These are phyloP conservation scores for Vitis hybrid DNA, from an alignment of 177 flowering plant species.

Conservation along the genomic window DNA sequence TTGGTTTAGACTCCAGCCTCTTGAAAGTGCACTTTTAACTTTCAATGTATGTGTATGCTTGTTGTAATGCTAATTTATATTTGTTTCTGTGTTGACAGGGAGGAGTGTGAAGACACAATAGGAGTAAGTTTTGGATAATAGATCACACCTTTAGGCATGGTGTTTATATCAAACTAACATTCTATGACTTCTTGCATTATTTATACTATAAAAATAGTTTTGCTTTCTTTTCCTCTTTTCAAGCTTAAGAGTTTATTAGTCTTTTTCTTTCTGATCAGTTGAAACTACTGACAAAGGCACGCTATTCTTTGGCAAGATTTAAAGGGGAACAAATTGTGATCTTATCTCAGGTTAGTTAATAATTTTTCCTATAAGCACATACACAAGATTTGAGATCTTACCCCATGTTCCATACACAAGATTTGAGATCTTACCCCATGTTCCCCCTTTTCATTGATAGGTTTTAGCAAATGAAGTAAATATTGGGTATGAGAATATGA, in stretches of 20 bases:
- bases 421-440: not conserved
- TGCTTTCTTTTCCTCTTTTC: no score
- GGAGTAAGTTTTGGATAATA: conserved; percentile 57
- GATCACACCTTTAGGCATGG: not conserved
- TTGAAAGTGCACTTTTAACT: not conserved
- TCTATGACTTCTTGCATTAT: no score
- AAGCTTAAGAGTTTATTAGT: not conserved
- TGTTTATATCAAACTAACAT: no score
- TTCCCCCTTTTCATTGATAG: conserved; percentile 26
- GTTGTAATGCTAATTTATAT: not conserved
- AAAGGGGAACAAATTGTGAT: conserved; percentile 92
- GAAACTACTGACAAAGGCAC: conserved; percentile 83
- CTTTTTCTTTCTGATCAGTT: conserved; percentile 43
- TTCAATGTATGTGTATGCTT: not conserved
- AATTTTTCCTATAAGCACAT: not conserved
- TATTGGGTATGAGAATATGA: conserved; percentile 92
- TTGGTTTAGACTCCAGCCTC: conserved; percentile 1
- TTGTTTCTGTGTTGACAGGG: conserved; percentile 48
- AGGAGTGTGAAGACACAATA: conserved; percentile 84
- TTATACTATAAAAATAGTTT: no score
- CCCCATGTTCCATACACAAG: not conserved
- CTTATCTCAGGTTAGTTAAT: conserved; percentile 74
- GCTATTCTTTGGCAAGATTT: conserved; percentile 82
- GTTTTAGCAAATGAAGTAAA: conserved; percentile 92
- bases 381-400: not conserved